phyloP scores from a whole-genome alignment of 73 alveolate species.

The Tetrahymena thermophila region DNA sequence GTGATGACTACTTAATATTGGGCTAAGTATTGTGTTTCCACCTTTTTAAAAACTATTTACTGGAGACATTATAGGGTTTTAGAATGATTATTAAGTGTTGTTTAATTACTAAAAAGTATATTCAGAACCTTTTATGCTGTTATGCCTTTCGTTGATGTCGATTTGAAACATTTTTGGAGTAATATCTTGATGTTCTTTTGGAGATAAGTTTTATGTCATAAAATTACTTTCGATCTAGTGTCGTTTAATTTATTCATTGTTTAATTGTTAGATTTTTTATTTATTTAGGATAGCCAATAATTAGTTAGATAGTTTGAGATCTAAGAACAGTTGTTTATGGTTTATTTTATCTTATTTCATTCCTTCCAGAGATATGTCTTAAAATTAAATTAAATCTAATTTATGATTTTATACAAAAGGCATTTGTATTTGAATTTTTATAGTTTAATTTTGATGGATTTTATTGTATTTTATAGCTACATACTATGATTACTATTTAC shows the following conservation, averaged over 20 bases:
- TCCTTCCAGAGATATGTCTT: neutral
- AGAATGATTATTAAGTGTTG: neutral
- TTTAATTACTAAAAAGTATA: neutral
- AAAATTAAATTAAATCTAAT: neutral
- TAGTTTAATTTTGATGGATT: neutral
- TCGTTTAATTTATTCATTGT: neutral
- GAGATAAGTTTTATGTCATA: neutral
- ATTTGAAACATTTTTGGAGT: neutral
- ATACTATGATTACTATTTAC: neutral
- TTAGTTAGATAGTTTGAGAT: neutral
- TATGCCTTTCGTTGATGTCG: neutral
- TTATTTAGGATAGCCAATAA: neutral
- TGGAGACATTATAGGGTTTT: neutral
- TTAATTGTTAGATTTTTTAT: neutral
- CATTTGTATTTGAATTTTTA: neutral
- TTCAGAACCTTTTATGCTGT: neutral
- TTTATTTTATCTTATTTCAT: neutral
- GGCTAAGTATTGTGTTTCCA: neutral
- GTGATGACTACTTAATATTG: neutral
- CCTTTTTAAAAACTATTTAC: neutral
- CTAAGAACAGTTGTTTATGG: neutral
- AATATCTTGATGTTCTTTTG: neutral
- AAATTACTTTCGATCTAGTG: neutral
- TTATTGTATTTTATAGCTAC: neutral
- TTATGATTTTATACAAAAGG: neutral